Base-by-base conservation (phyloP, 768 basidiomycete species). In the Naganishia vishniacii region DNA sequence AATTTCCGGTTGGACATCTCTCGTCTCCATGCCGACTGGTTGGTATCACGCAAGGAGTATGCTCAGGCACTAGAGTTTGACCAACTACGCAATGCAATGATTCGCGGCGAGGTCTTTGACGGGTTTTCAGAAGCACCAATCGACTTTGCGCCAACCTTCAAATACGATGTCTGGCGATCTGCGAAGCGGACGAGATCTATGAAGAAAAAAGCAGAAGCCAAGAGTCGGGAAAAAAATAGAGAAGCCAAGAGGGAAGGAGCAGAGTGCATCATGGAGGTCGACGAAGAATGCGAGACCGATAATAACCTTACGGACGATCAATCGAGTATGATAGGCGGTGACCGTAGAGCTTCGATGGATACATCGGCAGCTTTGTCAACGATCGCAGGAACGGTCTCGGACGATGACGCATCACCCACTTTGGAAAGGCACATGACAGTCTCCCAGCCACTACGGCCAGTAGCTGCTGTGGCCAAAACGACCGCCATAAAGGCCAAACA, bases 11-110 rank as follows among this genome's bases (percentile, higher is more conserved):
- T 95, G 51, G 86, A 93, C 68, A 84, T 95, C 47, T 87, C 91
- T 6, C 83, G 93, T 18, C 78, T 93, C 13, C 93, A 97, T 72
- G 92, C 92, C 4, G 93, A 97, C 76, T 95, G 92, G 91, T 80
- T 64, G 40, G 25, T 59, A 1, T 34, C 34, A 4, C 68, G 53
- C 4, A 62, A 63, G 90, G 90, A 93, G 20, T 97, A 88, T 69
- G 79, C 80, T 0, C 87, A 91, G 70, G 91, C 91, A 0, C 82
- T 95, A 12, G 86, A 85, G 12, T 97, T 95, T 73, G 93, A 97
- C 74, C 91, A 97, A 74, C 81, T 97, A 7, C 83, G 83, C 37
- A 82, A 82, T 26, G 79, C 88, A n/a, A 91, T 95, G 86, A 79
- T 81, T 45, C 80, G 81, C n/a, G 81, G 82, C 11, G 76, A 82